Percentiles rank a stretch among this genome's conserved stretches.
These are phyloP conservation scores for Mangifera indica DNA, from an alignment of 345 rosid genomes.

Conservation along the genomic window DNA sequence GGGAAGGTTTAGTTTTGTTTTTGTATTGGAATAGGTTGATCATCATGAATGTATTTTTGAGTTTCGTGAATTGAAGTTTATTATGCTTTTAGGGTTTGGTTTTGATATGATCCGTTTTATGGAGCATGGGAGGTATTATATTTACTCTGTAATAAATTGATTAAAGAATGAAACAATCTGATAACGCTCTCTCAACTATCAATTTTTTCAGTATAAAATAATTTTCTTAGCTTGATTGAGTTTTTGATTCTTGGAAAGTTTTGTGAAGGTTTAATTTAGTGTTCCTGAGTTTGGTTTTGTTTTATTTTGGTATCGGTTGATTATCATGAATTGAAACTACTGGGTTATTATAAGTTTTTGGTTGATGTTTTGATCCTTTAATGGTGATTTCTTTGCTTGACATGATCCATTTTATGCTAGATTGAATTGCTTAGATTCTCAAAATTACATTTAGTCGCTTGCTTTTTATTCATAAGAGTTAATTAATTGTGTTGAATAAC, in stretches of 20 bases:
- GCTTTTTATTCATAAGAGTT: background rate
- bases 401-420: slow-evolving; percentile 3
- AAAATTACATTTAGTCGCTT: background rate
- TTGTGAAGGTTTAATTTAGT: background rate
- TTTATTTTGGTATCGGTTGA: background rate
- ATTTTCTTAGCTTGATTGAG: background rate
- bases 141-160: too few species aligned
- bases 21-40: background rate
- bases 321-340: background rate
- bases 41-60: slow-evolving; percentile 6
- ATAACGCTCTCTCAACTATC: too few species aligned
- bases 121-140: too few species aligned
- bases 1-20: background rate
- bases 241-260: background rate
- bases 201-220: too few species aligned
- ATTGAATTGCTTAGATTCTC: slow-evolving; percentile 1
- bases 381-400: slow-evolving; percentile 14
- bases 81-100: too few species aligned
- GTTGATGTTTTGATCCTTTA: slow-evolving; percentile 2
- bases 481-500: background rate
- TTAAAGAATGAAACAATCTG: too few species aligned
- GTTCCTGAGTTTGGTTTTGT: background rate
- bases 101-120: too few species aligned
- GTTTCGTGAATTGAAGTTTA: background rate
- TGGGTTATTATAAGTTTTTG: background rate